Percentiles rank a stretch among this genome's conserved stretches.
Conservation (phyloP, 345 rosid species). For the Gossypium anomalum region DNA sequence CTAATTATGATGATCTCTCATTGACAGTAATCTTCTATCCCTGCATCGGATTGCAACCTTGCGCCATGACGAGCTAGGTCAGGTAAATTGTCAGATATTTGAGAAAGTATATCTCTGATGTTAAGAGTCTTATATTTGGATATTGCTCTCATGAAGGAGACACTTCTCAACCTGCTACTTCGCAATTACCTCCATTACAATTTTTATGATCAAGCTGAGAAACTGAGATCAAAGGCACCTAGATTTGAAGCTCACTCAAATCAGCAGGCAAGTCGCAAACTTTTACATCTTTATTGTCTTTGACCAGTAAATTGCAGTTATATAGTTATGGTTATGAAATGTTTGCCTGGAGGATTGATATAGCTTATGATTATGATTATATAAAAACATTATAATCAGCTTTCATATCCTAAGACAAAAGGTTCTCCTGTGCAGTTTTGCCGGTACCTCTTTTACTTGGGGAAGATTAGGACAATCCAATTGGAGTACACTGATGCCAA, state of each 20-base stretch:
- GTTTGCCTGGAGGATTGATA: neutral
- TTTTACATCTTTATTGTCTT: neutral
- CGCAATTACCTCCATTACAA: constrained; percentile 63
- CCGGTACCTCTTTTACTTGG: constrained; percentile 53
- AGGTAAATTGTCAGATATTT: constrained; percentile 27
- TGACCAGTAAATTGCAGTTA: neutral
- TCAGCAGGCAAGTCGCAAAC: neutral
- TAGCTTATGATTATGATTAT: neutral
- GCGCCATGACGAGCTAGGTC: constrained; percentile 62
- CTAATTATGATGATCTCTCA: constrained; percentile 13
- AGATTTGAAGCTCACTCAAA: constrained; percentile 36
- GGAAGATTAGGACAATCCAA: constrained; percentile 58
- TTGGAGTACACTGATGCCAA: constrained; percentile 62
- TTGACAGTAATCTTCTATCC: constrained; percentile 46
- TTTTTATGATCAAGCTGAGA: constrained; percentile 58
- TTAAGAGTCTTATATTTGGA: neutral
- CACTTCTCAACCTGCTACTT: constrained; percentile 52
- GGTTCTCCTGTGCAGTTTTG: constrained; percentile 37
- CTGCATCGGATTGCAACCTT: constrained; percentile 52
- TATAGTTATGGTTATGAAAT: neutral
- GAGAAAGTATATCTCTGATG: neutral
- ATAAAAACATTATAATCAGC: neutral
- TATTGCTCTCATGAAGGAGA: constrained; percentile 36
- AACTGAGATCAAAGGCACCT: constrained; percentile 59
- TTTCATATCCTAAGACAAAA: neutral